Evolutionary conservation across 2,329 filamentous ascomycete species (phyloP).

Genomic region (Hypoxylon sp.): DNA sequence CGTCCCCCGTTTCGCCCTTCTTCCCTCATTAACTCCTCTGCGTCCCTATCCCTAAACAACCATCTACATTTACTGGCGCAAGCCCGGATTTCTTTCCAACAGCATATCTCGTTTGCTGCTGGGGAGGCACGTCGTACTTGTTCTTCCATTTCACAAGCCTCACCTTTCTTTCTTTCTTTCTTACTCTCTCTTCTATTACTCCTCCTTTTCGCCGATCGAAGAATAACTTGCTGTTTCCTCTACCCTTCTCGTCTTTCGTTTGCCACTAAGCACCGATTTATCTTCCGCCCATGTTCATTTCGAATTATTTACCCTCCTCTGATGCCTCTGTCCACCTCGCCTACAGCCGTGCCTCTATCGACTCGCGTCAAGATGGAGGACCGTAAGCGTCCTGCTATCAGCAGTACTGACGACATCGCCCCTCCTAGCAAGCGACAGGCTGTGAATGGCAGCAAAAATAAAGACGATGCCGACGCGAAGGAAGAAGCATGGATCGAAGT

Average conservation of each 20-base stretch:
- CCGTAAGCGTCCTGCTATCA: conserved; percentile 91
- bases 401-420: conserved; percentile 81
- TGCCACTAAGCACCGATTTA: conserved; percentile 43
- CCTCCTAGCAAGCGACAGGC: conserved; percentile 93
- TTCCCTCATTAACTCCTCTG: conserved; percentile 37
- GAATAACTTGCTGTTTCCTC: too few species aligned
- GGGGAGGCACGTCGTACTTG: too few species aligned
- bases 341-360: conserved; percentile 76
- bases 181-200: conserved; percentile 18
- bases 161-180: background rate
- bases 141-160: conserved; percentile 10
- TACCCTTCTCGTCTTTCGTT: conserved; percentile 31
- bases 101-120: too few species aligned
- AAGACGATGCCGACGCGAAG: conserved; percentile 63
- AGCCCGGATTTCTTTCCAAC: conserved; percentile 11
- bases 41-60: conserved; percentile 35
- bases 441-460: conserved; percentile 73
- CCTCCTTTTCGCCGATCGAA: conserved; percentile 32
- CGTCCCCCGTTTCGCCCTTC: conserved; percentile 42
- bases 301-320: conserved; percentile 64
- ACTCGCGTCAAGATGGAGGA: conserved; percentile 97
- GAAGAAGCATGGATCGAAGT: conserved; percentile 72
- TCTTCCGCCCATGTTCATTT: conserved; percentile 48
- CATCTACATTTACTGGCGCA: conserved; percentile 26
- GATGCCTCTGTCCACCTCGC: conserved; percentile 86